phyloP scores from a whole-genome alignment of 2,329 filamentous ascomycete species.

The Paracoccidioides lutzii region DNA sequence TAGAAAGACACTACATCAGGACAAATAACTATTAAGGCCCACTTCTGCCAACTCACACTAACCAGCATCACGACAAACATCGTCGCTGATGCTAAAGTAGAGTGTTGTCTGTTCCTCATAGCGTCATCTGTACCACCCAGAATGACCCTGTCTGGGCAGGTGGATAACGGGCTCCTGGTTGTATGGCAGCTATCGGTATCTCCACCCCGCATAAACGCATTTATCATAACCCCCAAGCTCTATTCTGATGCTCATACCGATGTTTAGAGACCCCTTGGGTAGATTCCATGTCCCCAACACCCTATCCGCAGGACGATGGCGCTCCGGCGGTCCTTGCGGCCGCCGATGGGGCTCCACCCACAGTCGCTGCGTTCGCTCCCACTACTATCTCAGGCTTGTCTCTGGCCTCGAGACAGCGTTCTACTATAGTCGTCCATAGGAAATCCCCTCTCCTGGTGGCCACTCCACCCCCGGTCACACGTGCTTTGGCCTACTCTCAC shows the following conservation, averaged over 20 bases:
- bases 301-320: slow-evolving; percentile 27
- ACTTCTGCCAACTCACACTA: not conserved
- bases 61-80: not conserved
- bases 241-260: slow-evolving; percentile 9
- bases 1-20: not conserved
- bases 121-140: slow-evolving; percentile 14
- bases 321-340: slow-evolving; percentile 20
- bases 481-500: slow-evolving; percentile 88
- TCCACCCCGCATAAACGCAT: not conserved
- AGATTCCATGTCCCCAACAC: slow-evolving; percentile 39
- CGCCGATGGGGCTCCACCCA: slow-evolving; percentile 47
- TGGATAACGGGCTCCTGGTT: slow-evolving; percentile 23
- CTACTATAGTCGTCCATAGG: slow-evolving; percentile 89
- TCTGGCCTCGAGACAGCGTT: slow-evolving; percentile 61
- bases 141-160: slow-evolving; percentile 19
- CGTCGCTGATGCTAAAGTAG: too few species aligned
- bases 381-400: slow-evolving; percentile 58
- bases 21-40: not conserved
- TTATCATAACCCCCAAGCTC: not conserved
- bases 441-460: slow-evolving; percentile 88
- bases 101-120: not conserved
- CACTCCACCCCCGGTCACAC: slow-evolving; percentile 86
- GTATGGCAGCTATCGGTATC: slow-evolving; percentile 41
- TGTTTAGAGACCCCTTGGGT: slow-evolving; percentile 40
- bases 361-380: slow-evolving; percentile 82